phyloP scores from a whole-genome alignment of 2,329 filamentous ascomycete genomes.

The Fusarium burgessii region DNA sequence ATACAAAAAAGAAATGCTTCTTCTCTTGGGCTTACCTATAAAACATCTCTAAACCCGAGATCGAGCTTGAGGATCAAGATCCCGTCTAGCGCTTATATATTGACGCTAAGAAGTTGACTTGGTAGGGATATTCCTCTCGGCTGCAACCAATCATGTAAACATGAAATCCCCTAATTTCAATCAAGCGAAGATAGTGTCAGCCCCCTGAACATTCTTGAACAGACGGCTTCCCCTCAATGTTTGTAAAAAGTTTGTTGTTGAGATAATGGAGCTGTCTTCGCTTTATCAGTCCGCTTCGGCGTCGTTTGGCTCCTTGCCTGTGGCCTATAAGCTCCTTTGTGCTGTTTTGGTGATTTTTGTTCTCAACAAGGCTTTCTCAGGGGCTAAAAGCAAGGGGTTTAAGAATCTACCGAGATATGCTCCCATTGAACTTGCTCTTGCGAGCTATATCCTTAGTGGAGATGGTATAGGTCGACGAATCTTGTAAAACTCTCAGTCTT shows the following conservation, averaged over 20 bases:
- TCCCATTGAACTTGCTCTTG: slow-evolving; percentile 28
- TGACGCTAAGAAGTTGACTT: slow-evolving; percentile 3
- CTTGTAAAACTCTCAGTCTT: not conserved
- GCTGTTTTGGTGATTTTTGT: not conserved
- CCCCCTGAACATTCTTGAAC: not conserved
- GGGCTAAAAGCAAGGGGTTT: not conserved
- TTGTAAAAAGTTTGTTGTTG: not conserved
- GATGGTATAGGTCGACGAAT: slow-evolving; percentile 26
- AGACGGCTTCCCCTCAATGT: not conserved
- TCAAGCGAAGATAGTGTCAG: not conserved
- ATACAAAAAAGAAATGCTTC: not conserved
- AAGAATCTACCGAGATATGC: slow-evolving; percentile 16
- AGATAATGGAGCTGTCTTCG: not conserved
- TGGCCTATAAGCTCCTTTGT: not conserved
- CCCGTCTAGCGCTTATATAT: not conserved
- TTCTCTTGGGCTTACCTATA: not conserved
- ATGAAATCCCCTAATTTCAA: not conserved
- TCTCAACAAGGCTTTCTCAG: not conserved
- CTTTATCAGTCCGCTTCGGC: not conserved
- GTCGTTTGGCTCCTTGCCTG: not conserved
- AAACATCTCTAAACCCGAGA: not conserved
- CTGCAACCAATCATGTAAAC: slow-evolving; percentile 9
- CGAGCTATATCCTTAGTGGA: slow-evolving; percentile 19
- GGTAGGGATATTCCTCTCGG: not conserved
- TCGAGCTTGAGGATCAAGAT: not conserved